Base-by-base conservation (phyloP, 2,329 filamentous ascomycete species). In the Aspergillus cejpii region DNA sequence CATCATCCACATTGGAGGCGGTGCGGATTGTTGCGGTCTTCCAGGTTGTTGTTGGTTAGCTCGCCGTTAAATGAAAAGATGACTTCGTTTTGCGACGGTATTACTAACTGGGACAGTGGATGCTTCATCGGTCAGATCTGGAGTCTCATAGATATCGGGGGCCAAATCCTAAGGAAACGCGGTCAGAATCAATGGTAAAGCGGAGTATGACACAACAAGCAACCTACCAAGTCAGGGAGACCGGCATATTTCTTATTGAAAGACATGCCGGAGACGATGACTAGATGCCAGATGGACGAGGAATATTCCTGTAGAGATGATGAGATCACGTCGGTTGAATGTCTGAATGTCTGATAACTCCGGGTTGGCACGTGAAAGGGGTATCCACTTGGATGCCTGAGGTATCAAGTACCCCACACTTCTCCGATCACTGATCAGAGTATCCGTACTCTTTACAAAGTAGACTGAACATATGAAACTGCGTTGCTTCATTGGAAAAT, bases 101-200 rank as follows among this genome's bases (percentile, higher is more conserved):
- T 45, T 33, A 66, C 79, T 67, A 72, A 91, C 87, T 44, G 83
- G 86, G 45, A 89, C 73, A 38, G 89, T 95, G 17, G 89, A 94
- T 52, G 81, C 85, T 67, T 94, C 90, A 62, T 95, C 88, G 45
- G 85, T 91, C 54, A 96, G 74, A 44, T 94, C 90, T 54, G 91
- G 90, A 12, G 92, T 97, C 70, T 97, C 91, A 74, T 96, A 97
- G 59, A 95, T 87, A 62, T 97, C 92, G 54, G 90, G 90, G 21
- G 90, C 89, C 43, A 84, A 85, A 70, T 96, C 90, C 86, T 94
- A 55, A 23, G 2, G 17, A 23, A 14, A 34, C 10, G 29, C 11
- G 19, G 39, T 41, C n/a, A 27, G 15, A 8, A 37, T 14, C 34
- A 12, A 8, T 23, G n/a, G 26, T 31, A 19, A 23, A 19, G 28